Percentiles rank a stretch among this genome's conserved stretches.
Conservation (phyloP, 306 rosid species). For the Quercus engelmannii region DNA sequence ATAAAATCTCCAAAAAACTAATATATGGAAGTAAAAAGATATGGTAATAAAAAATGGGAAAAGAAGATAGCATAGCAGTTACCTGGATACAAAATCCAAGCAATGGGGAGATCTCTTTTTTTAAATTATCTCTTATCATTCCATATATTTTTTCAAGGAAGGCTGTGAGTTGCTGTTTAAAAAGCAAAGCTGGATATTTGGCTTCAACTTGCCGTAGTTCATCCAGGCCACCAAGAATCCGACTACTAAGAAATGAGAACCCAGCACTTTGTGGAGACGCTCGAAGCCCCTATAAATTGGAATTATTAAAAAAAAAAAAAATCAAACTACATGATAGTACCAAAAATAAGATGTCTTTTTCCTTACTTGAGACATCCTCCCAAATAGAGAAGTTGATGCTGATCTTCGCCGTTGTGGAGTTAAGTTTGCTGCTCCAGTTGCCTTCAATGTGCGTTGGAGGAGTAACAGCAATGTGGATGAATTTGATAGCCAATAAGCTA, state of each 20-base stretch:
- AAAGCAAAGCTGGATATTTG: constrained; percentile 91
- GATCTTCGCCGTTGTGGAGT: constrained; percentile 98
- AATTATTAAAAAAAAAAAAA: constrained; percentile 4
- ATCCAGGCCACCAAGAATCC: constrained; percentile 87
- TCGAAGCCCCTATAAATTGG: constrained; percentile 70
- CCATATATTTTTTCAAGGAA: constrained; percentile 98
- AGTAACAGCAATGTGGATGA: constrained; percentile 89
- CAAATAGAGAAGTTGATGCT: constrained; percentile 85
- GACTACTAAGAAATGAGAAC: constrained; percentile 79
- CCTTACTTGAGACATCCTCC: constrained; percentile 97
- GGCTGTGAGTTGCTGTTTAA: constrained; percentile 99
- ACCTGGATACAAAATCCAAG: constrained; percentile 99
- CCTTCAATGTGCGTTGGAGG: constrained; percentile 98
- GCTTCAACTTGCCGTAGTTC: constrained; percentile 99
- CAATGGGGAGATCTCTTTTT: constrained; percentile 97
- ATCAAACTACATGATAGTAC: constrained; percentile 6
- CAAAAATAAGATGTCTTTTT: constrained; percentile 12
- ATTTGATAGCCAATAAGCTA: constrained; percentile 95
- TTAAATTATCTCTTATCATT: constrained; percentile 92
- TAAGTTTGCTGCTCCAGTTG: constrained; percentile 98
- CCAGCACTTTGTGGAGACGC: constrained; percentile 95
- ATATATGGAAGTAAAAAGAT: too few relatives aligned
- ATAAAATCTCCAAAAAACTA: too few relatives aligned
- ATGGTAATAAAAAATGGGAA: too few relatives aligned
- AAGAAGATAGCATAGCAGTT: not conserved